Percentiles rank a stretch among this genome's conserved stretches.
Evolutionary conservation across 352 stramenopile genomes (phyloP).

Genomic region (Halophytophthora batemanensis): DNA sequence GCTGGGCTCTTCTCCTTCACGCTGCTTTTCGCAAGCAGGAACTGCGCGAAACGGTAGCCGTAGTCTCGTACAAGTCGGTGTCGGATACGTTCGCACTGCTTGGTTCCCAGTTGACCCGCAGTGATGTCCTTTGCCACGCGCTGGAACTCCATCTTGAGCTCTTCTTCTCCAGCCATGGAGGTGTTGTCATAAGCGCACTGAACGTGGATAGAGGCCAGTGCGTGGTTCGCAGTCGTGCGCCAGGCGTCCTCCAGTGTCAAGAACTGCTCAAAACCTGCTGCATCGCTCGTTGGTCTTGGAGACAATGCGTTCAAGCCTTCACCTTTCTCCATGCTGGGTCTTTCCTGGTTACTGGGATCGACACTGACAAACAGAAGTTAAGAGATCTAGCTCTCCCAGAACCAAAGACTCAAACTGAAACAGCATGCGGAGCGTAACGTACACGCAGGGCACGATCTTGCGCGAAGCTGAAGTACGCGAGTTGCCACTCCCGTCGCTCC

Average conservation of each 20-base stretch:
- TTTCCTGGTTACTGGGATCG: slow-evolving; percentile 10
- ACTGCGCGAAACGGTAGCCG: slow-evolving; percentile 52
- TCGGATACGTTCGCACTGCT: slow-evolving; percentile 23
- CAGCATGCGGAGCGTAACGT: slow-evolving; percentile 4
- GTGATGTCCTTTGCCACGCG: slow-evolving; percentile 19
- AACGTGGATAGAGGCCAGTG: slow-evolving; percentile 37
- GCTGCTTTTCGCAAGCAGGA: slow-evolving; percentile 45
- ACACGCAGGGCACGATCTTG: slow-evolving; percentile 38
- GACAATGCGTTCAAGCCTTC: not conserved
- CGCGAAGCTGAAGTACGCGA: slow-evolving; percentile 20
- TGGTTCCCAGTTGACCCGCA: slow-evolving; percentile 12
- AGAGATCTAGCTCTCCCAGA: not conserved
- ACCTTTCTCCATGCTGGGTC: slow-evolving; percentile 2
- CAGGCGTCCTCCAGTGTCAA: slow-evolving; percentile 41
- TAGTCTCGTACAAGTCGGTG: slow-evolving; percentile 33
- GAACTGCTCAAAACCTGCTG: slow-evolving; percentile 16
- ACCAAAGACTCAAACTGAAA: not conserved
- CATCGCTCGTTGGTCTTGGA: not conserved
- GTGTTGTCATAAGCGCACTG: slow-evolving; percentile 4
- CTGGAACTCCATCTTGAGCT: slow-evolving; percentile 18
- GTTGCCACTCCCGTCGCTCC: slow-evolving; percentile 10
- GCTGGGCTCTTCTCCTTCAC: slow-evolving; percentile 22
- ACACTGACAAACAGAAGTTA: not conserved
- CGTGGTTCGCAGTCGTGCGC: slow-evolving; percentile 46
- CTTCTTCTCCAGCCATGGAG: not conserved